Conservation (phyloP, 202 grass and related monocot species). For the Saccharum hybrid region DNA sequence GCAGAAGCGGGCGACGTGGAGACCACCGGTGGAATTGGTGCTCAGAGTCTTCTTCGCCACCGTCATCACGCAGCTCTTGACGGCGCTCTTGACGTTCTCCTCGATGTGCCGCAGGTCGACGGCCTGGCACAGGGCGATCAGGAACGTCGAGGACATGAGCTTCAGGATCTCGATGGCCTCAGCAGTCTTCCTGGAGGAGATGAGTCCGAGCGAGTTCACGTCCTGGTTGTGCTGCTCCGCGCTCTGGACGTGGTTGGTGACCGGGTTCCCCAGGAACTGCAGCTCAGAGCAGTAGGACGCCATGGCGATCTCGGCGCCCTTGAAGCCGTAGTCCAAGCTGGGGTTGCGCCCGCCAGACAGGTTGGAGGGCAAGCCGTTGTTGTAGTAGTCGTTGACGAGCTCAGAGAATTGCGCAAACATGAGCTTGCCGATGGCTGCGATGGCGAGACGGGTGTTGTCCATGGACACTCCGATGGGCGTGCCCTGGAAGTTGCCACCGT, state of each 20-base stretch:
- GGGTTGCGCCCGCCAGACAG: conserved; percentile 70
- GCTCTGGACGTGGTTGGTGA: conserved; percentile 78
- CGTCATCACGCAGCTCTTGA: conserved; percentile 52
- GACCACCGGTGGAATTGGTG: conserved; percentile 45
- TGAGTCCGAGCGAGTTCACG: conserved; percentile 63
- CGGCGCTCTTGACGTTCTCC: conserved; percentile 61
- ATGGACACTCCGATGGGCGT: conserved; percentile 73
- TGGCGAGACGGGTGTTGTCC: conserved; percentile 72
- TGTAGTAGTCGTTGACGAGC: conserved; percentile 75
- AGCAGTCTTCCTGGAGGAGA: conserved; percentile 66
- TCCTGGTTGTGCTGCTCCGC: conserved; percentile 80
- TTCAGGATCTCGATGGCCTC: conserved; percentile 73
- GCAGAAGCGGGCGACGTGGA: conserved; percentile 64
- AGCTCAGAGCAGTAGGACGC: conserved; percentile 68
- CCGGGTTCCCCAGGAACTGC: conserved; percentile 69
- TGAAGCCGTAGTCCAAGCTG: conserved; percentile 71
- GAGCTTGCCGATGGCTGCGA: conserved; percentile 68
- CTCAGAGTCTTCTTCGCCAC: conserved; percentile 59
- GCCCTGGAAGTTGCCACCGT: conserved; percentile 70
- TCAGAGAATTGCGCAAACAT: conserved; percentile 72
- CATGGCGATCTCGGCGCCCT: conserved; percentile 71
- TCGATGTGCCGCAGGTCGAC: conserved; percentile 65
- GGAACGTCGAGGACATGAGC: conserved; percentile 67
- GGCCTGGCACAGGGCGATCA: conserved; percentile 65
- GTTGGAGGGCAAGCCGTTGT: conserved; percentile 77